These are phyloP conservation scores for Lizanozyma gosingica DNA, from an alignment of 1,139 yeast species.

Conservation along the genomic window DNA sequence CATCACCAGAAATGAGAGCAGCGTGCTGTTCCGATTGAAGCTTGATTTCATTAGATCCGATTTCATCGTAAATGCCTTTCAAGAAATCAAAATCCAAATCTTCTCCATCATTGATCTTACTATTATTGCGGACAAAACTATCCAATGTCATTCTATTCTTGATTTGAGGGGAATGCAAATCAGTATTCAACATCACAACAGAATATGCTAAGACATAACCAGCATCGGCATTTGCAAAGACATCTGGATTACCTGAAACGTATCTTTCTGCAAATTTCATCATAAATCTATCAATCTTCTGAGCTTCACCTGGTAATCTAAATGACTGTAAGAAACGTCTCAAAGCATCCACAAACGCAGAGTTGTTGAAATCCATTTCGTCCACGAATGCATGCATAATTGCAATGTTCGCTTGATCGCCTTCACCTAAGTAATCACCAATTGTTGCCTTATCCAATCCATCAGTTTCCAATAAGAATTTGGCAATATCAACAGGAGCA, in stretches of 20 bases:
- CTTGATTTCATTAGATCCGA: constrained; percentile 76
- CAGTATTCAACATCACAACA: constrained; percentile 88
- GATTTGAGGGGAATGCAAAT: constrained; percentile 81
- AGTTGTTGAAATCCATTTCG: constrained; percentile 62
- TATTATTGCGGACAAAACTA: constrained; percentile 75
- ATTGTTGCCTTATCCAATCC: constrained; percentile 67
- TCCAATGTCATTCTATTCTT: constrained; percentile 82
- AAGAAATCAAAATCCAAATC: constrained; percentile 73
- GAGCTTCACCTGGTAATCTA: constrained; percentile 96
- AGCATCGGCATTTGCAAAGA: constrained; percentile 87
- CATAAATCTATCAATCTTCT: constrained; percentile 94
- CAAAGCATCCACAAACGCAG: constrained; percentile 77
- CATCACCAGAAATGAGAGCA: constrained; percentile 66
- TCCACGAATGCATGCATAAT: constrained; percentile 95
- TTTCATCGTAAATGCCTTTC: constrained; percentile 63
- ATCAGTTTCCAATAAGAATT: constrained; percentile 64
- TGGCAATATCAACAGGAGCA: constrained; percentile 63
- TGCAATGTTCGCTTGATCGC: constrained; percentile 65
- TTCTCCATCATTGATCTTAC: constrained; percentile 90
- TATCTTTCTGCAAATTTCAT: constrained; percentile 92
- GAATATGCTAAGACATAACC: constrained; percentile 92
- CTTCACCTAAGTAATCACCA: constrained; percentile 93
- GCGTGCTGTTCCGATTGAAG: constrained; percentile 91
- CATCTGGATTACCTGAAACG: constrained; percentile 74
- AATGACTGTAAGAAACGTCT: constrained; percentile 78